A percentile compares a stretch with the other conserved stretches of the same genome.
These are phyloP conservation scores for Nitzschia sp. DNA, from an alignment of 108 stramenopile genomes.

Conservation along the genomic window DNA sequence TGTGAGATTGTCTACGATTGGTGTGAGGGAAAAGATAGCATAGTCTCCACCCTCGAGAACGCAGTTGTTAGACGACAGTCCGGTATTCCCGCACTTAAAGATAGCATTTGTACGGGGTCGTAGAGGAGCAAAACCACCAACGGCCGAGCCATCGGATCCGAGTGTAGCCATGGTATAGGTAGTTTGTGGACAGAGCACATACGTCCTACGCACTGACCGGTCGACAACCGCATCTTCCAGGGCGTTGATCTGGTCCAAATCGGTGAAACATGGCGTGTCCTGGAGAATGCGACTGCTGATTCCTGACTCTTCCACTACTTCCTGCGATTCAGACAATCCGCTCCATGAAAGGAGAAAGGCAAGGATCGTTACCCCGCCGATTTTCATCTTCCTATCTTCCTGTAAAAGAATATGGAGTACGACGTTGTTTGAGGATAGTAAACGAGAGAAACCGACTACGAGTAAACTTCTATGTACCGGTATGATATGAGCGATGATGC, in stretches of 20 bases:
- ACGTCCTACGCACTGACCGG: neutral
- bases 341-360: too few species aligned
- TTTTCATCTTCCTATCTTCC: too few species aligned
- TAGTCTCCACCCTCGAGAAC: neutral
- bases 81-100: conserved; percentile 1
- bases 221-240: neutral
- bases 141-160: neutral
- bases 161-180: neutral
- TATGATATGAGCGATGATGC: too few species aligned
- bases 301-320: too few species aligned
- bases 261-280: neutral
- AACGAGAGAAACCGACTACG: too few species aligned
- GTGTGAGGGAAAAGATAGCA: neutral
- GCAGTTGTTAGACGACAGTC: neutral
- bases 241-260: neutral
- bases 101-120: neutral
- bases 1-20: neutral
- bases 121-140: neutral
- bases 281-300: too few species aligned
- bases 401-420: too few species aligned
- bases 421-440: too few species aligned
- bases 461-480: too few species aligned
- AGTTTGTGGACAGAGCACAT: neutral
- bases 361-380: too few species aligned
- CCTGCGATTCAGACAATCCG: too few species aligned